Percentiles rank a stretch among this genome's conserved stretches.
phyloP scores from a whole-genome alignment of 164 flowering plant species.

The Cinnamomum chago region DNA sequence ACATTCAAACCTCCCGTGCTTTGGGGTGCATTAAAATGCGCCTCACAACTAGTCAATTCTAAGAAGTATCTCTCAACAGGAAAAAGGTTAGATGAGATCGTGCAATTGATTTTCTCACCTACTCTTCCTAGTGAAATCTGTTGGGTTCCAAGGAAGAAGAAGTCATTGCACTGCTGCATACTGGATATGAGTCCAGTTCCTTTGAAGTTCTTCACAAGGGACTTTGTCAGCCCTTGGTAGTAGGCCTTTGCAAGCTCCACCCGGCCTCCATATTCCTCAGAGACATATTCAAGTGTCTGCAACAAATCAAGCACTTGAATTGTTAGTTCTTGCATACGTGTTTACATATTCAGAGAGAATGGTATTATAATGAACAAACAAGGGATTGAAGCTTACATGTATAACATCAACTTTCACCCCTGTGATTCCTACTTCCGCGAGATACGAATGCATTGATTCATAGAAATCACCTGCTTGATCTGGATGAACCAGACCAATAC shows the following conservation, averaged over 20 bases:
- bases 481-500: conserved; percentile 76
- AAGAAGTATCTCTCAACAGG: too few relatives aligned
- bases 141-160: conserved; percentile 78
- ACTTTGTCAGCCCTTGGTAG: conserved; percentile 57
- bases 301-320: neutral
- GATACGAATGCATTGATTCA: conserved; percentile 77
- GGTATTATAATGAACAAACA: neutral
- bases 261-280: conserved; percentile 75
- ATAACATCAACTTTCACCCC: conserved; percentile 90
- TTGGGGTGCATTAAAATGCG: neutral
- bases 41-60: too few relatives aligned
- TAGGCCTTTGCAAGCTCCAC: conserved; percentile 78
- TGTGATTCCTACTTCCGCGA: conserved; percentile 58
- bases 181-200: conserved; percentile 79
- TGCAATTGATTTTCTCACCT: conserved; percentile 36
- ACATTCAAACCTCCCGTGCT: neutral
- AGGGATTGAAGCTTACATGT: conserved; percentile 41
- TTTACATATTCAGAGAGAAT: neutral
- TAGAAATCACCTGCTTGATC: conserved; percentile 65
- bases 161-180: conserved; percentile 93
- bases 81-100: neutral
- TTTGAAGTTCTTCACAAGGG: conserved; percentile 68
- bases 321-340: neutral
- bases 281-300: conserved; percentile 67
- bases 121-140: conserved; percentile 83